Conservation (phyloP, 192 early-diverging fungal species). For the Funneliformis geosporum region DNA sequence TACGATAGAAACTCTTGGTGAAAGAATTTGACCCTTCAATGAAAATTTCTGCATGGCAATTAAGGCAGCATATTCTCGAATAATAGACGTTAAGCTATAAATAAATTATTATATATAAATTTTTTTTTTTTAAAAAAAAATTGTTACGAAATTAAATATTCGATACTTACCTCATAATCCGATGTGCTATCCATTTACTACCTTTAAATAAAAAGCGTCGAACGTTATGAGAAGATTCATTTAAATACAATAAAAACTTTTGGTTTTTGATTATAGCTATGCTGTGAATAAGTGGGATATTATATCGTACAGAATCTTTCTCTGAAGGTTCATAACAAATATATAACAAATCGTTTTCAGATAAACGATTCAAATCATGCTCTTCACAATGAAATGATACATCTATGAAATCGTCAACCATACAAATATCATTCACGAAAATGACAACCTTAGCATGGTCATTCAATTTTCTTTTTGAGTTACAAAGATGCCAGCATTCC, state of each 20-base stretch:
- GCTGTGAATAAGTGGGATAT: background rate
- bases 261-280: conserved; percentile 40
- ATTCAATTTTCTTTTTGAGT: conserved; percentile 62
- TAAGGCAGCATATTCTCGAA: conserved; percentile 84
- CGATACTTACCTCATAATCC: conserved; percentile 45
- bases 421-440: conserved; percentile 48
- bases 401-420: conserved; percentile 77
- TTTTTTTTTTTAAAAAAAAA: background rate
- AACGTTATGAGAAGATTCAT: conserved; percentile 47
- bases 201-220: conserved; percentile 38
- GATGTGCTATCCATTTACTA: conserved; percentile 44
- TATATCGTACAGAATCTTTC: conserved; percentile 50
- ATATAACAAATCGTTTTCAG: conserved; percentile 65
- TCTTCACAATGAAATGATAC: conserved; percentile 52
- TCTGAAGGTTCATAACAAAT: conserved; percentile 52
- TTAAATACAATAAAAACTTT: conserved; percentile 50
- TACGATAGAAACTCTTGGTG: conserved; percentile 43
- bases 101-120: too few relatives aligned
- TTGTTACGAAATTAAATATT: background rate
- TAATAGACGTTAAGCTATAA: conserved; percentile 67
- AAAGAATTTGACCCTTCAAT: conserved; percentile 67
- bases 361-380: conserved; percentile 42
- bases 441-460: conserved; percentile 48
- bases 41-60: conserved; percentile 60
- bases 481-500: conserved; percentile 80